phyloP scores from a whole-genome alignment of 2,329 filamentous ascomycete species.

The Seiridium unicorne region DNA sequence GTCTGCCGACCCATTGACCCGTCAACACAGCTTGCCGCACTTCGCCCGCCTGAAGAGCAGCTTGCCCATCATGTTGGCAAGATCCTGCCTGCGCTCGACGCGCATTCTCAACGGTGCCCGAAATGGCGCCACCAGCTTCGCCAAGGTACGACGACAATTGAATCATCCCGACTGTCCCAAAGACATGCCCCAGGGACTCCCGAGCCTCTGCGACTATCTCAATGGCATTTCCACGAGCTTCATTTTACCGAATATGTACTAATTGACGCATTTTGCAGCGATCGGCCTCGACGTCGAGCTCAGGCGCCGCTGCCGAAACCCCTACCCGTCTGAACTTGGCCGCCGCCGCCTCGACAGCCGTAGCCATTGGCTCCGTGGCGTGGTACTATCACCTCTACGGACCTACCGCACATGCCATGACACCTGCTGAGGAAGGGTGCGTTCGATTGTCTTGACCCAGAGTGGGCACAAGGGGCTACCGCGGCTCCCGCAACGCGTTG shows the following conservation, averaged over 20 bases:
- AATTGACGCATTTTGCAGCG: constrained; percentile 44
- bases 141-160: constrained; percentile 66
- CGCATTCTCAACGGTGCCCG: constrained; percentile 78
- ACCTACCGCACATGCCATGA: constrained; percentile 81
- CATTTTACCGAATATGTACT: constrained; percentile 28
- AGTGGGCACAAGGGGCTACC: not conserved
- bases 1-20: constrained; percentile 15
- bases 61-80: constrained; percentile 80
- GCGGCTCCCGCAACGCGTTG: not conserved
- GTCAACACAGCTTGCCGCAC: constrained; percentile 19
- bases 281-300: constrained; percentile 66
- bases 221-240: constrained; percentile 9
- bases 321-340: constrained; percentile 82
- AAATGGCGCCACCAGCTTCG: constrained; percentile 69
- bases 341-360: constrained; percentile 80
- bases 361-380: constrained; percentile 84
- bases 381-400: constrained; percentile 99
- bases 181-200: not conserved
- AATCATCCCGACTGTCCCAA: not conserved
- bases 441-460: constrained; percentile 37
- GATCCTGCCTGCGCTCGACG: constrained; percentile 85
- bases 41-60: constrained; percentile 37
- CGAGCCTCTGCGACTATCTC: constrained; percentile 6
- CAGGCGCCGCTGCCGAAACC: constrained; percentile 70
- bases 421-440: constrained; percentile 97